Base-by-base conservation (phyloP, 805 yeast species). In the Candida mattraensis region DNA sequence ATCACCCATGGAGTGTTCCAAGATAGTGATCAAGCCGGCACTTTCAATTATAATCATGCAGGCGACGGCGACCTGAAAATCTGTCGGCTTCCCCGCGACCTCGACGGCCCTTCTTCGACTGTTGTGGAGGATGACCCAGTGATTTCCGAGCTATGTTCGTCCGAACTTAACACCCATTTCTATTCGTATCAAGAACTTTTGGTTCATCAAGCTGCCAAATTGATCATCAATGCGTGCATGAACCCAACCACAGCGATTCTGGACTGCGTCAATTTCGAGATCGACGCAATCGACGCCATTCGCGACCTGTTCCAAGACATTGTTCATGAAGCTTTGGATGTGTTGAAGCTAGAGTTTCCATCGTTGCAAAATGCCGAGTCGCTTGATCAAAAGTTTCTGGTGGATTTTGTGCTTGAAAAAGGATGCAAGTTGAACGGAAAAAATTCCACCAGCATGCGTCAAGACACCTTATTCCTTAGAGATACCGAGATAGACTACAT, bases 1-100 rank as follows among this genome's bases (percentile, higher is more conserved):
- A 83, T 83, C 28, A 76, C 85, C 3, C 97, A 91, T 58, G 98
- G 96, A 9, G 86, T 83, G 0, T 83, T 73, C 60, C 75, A 77
- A 24, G 48, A 50, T 17, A 15, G 29, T 0, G 45, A 33, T 3
- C 34, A 52, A 14, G 23, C 24, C 1, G 43, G 63, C 12, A 69
- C 69, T 1, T 75, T 64, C 47, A 63, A 61, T 11, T 75, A 67
- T 42, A 66, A 66, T 21, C 94, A 83, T 60, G 89, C 84, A n/a
- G 94, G 93, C 0, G 54, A 58, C 22, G 95, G 91, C 0, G 71
- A 70, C 27, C 58, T 88, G 37, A 69, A 73, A 43, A 54, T 87
- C 18, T 74, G 89, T 1, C 63, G 66, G 36, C 53, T 81, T 5
- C 87, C 88, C 5, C 61, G 57, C 39, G 55, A 58, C 3, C 36